Conservation (phyloP, 2,329 filamentous ascomycete genomes). For the Nemania bipapillata region DNA sequence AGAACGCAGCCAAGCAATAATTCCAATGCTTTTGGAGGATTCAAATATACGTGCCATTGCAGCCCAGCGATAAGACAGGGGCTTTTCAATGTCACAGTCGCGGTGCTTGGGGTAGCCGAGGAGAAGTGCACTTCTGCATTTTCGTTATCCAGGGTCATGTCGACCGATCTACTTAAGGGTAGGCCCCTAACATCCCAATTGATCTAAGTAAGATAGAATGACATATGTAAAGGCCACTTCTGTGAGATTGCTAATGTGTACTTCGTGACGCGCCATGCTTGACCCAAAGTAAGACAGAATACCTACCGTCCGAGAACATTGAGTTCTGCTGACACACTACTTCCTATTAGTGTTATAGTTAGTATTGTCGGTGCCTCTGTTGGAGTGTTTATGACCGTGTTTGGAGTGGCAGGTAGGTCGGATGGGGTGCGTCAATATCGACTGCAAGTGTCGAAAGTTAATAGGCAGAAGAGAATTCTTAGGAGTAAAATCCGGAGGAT, state of each 20-base stretch:
- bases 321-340: constrained; percentile 1
- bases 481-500: neutral
- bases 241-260: neutral
- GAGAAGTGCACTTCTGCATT: constrained; percentile 1
- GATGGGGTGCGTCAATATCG: constrained; percentile 3
- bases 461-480: constrained; percentile 6
- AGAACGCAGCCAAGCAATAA: neutral
- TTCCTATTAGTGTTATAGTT: constrained; percentile 13
- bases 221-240: neutral
- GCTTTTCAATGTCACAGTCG: neutral
- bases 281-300: constrained; percentile 16
- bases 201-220: neutral
- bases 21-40: neutral
- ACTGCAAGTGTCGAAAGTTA: constrained; percentile 4
- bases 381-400: constrained; percentile 1
- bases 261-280: constrained; percentile 8
- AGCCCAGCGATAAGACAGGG: neutral
- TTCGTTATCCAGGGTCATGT: neutral
- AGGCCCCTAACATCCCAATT: neutral
- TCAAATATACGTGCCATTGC: neutral
- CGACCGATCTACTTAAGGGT: neutral
- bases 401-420: constrained; percentile 11
- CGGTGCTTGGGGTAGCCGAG: neutral
- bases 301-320: neutral
- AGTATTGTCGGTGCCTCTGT: constrained; percentile 19